Evolutionary conservation across 106 monocot species (phyloP), one percentile per base, ranked within the genome.

Genomic region (Dioscorea dumetorum): DNA sequence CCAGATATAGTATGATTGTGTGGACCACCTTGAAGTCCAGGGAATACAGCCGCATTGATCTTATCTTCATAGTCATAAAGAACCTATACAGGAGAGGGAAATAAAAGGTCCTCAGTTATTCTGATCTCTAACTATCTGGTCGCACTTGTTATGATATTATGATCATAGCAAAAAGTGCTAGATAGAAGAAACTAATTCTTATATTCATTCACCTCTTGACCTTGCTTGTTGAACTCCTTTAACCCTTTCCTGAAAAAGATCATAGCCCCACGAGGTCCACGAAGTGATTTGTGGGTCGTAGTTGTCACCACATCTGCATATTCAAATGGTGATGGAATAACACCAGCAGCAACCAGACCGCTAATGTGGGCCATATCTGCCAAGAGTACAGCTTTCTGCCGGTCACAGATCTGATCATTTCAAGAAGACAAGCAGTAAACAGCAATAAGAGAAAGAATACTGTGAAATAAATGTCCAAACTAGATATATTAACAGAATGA

Each of bases 361-460:
- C 97, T 97, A 58, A 97, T 97, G 64, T 97, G 97, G 60, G 97
- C 97, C 92, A 97, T 97, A 53, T 97, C 97, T 69, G 88, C 92
- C 84, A 97, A 72, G 70, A 97, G 88, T 70, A 97, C 53, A 33
- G 97, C 91, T 73, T 97, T 97, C 56, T 97, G 97, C 73, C 89
- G 92, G 77, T 97, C 82, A 62, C 97, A 97, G 7, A 97, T 86
- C 97, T 97, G 78, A 49, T 5, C 64, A 70, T 70, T 48, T 15
- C 22, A 62, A 70, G 21, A 34, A 51, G 41, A 4, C 48, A 50
- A 20, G 18, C 23, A 18, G 2, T 67, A 21, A 49, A 21, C 9
- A 60, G 14, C 41, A 70, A 4, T 2, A 60, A 70, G 62, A 48
- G 0, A 48, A 3, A 3, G 23, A 50, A 28, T 28, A 3, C 28